phyloP scores from a whole-genome alignment of 345 rosid genomes.

The Punica granatum region DNA sequence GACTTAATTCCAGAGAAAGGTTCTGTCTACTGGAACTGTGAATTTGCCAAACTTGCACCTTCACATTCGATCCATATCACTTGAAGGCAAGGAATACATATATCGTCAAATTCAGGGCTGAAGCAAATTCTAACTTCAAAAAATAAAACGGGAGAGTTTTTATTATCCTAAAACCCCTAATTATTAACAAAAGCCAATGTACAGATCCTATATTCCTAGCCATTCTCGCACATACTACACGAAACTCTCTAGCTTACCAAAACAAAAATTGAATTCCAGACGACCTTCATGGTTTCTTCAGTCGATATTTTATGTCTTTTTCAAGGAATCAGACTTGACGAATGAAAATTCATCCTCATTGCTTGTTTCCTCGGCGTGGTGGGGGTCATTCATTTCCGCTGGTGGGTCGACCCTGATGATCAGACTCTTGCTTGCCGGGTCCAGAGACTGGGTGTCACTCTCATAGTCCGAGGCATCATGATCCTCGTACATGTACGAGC shows the following conservation, averaged over 20 bases:
- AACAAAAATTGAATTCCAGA: background rate
- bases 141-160: no score
- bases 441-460: conserved; percentile 47
- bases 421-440: conserved; percentile 22
- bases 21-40: no score
- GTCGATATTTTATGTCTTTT: background rate
- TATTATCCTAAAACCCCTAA: background rate
- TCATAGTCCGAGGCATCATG: conserved; percentile 55
- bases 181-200: background rate
- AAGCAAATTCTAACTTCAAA: no score
- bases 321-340: background rate
- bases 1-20: no score
- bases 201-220: background rate
- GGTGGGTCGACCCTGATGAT: conserved; percentile 29
- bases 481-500: conserved; percentile 31
- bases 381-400: conserved; percentile 22
- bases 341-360: background rate
- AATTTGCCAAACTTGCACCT: no score
- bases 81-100: no score
- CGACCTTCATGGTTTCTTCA: background rate
- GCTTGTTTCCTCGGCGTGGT: conserved; percentile 13
- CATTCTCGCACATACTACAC: background rate
- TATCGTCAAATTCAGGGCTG: no score
- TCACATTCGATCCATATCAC: no score
- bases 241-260: background rate